Percentiles rank a stretch among this genome's conserved stretches.
Conservation (phyloP, 352 stramenopile species). For the Phytophthora macrochlamydospora region DNA sequence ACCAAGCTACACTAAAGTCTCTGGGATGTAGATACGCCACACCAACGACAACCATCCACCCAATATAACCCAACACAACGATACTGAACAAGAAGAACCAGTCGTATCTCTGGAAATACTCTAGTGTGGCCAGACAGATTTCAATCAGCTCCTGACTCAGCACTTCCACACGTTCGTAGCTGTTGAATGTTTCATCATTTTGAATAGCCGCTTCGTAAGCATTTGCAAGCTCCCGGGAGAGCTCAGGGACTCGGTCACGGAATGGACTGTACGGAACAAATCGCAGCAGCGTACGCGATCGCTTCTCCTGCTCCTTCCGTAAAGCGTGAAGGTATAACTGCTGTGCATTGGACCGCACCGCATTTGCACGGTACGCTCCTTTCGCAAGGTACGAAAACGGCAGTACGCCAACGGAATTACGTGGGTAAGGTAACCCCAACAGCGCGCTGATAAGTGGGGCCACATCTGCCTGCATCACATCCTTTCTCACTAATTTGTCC, state of each 20-base stretch:
- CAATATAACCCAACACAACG: slow-evolving; percentile 79
- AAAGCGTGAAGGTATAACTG: slow-evolving; percentile 71
- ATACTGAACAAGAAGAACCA: slow-evolving; percentile 80
- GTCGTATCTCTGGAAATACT: slow-evolving; percentile 87
- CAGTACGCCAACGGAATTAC: slow-evolving; percentile 85
- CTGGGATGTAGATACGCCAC: slow-evolving; percentile 60
- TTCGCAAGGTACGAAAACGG: slow-evolving; percentile 72
- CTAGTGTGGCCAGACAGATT: slow-evolving; percentile 73
- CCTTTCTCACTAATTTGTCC: slow-evolving; percentile 52
- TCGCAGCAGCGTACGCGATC: slow-evolving; percentile 55
- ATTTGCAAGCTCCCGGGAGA: slow-evolving; percentile 36
- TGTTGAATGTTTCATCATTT: slow-evolving; percentile 9
- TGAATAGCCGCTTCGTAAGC: slow-evolving; percentile 18
- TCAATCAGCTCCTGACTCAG: slow-evolving; percentile 72
- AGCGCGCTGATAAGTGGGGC: slow-evolving; percentile 77
- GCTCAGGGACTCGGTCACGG: slow-evolving; percentile 36
- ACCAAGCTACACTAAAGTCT: slow-evolving; percentile 33
- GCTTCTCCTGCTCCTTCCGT: slow-evolving; percentile 73
- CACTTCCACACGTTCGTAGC: slow-evolving; percentile 40
- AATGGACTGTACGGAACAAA: slow-evolving; percentile 68
- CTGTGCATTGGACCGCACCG: slow-evolving; percentile 74
- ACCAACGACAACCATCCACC: slow-evolving; percentile 73
- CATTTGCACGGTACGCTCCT: slow-evolving; percentile 65
- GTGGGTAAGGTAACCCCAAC: slow-evolving; percentile 72
- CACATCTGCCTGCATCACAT: slow-evolving; percentile 87